Evolutionary conservation across 768 basidiomycete species (phyloP).

Genomic region (Cyclocybe aegerita): DNA sequence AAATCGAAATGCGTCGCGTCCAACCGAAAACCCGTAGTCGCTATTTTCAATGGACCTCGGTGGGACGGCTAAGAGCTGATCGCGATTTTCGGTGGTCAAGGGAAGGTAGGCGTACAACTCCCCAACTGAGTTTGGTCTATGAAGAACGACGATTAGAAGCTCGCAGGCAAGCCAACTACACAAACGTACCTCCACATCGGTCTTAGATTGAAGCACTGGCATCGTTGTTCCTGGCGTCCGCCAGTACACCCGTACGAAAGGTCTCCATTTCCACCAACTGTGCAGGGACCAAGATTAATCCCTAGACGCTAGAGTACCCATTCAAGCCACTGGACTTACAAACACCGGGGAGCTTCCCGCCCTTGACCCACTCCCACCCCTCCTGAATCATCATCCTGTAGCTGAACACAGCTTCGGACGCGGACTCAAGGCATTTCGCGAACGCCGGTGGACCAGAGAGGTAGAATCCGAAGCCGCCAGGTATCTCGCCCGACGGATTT

Average conservation of each 20-base stretch:
- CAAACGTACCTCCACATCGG: conserved; percentile 69
- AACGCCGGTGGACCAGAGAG: conserved; percentile 52
- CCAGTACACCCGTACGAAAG: conserved; percentile 67
- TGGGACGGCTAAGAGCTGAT: conserved; percentile 44
- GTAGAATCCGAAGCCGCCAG: conserved; percentile 75
- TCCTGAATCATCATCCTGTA: conserved; percentile 66
- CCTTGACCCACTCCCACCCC: conserved; percentile 69
- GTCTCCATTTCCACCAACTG: conserved; percentile 58
- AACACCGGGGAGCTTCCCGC: conserved; percentile 75
- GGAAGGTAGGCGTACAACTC: conserved; percentile 76
- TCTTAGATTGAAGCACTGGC: conserved; percentile 66
- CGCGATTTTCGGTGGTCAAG: conserved; percentile 40
- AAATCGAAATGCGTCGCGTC: conserved; percentile 61
- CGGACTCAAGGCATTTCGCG: conserved; percentile 31
- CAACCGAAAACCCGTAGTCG: conserved; percentile 67
- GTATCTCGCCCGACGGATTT: conserved; percentile 48
- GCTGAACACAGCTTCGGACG: conserved; percentile 57
- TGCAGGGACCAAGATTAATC: background rate
- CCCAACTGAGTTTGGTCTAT: conserved; percentile 49
- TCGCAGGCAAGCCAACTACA: background rate
- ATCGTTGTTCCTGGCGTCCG: conserved; percentile 60
- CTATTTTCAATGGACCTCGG: conserved; percentile 48
- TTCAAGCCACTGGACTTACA: conserved; percentile 41
- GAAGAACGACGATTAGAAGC: background rate
- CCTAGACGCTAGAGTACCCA: background rate